phyloP scores from a whole-genome alignment of 1,284 basidiomycete genomes.

The Cryptococcus depauperatus region DNA sequence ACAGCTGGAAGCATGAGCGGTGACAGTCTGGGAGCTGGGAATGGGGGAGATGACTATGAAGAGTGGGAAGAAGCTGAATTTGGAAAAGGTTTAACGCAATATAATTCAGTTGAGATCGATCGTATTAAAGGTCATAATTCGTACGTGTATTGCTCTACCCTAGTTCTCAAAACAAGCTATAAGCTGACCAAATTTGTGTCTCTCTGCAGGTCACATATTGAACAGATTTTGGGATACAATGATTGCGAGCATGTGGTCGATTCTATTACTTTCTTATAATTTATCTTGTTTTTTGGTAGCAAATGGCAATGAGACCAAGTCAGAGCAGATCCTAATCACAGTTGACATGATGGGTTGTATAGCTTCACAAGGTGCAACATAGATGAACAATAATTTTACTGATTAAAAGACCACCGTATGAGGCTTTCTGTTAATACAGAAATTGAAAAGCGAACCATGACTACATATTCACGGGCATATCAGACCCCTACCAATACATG shows the following conservation, averaged over 20 bases:
- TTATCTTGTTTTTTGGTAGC: too few species aligned
- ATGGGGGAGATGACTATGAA: conserved; percentile 39
- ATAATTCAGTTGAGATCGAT: conserved; percentile 85
- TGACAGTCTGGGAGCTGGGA: conserved; percentile 5
- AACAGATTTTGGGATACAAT: conserved; percentile 76
- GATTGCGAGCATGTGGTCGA: conserved; percentile 97
- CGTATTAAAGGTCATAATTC: conserved; percentile 84
- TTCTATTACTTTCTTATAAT: conserved; percentile 54
- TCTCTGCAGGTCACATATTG: conserved; percentile 62
- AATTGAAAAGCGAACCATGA: too few species aligned
- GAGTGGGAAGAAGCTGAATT: conserved; percentile 78
- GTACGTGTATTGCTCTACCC: conserved; percentile 47
- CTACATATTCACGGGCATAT: too few species aligned
- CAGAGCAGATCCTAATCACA: too few species aligned
- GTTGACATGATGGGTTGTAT: too few species aligned
- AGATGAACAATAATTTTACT: too few species aligned
- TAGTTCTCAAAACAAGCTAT: not conserved
- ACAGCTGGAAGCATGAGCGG: not conserved
- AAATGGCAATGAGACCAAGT: too few species aligned
- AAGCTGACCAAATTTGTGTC: conserved; percentile 3
- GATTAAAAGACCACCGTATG: too few species aligned
- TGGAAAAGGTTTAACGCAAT: conserved; percentile 88
- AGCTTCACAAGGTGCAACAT: too few species aligned
- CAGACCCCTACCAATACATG: too few species aligned
- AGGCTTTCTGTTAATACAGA: too few species aligned